phyloP scores from a whole-genome alignment of 371 early-diverging fungal genomes.

The Syncephalastrum racemosum region DNA sequence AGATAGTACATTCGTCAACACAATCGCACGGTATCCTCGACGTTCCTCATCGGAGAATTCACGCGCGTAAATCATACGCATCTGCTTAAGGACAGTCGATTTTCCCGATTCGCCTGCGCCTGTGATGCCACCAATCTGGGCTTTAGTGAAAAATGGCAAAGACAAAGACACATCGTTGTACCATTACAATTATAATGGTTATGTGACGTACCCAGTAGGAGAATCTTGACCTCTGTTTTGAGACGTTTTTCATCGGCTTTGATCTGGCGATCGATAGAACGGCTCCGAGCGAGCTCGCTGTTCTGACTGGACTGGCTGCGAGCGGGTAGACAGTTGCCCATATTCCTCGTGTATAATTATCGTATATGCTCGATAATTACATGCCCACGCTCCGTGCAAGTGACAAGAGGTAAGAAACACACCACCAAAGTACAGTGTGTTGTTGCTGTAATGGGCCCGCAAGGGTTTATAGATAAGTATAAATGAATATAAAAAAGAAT shows the following conservation, averaged over 20 bases:
- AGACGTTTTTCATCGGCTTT: constrained; percentile 65
- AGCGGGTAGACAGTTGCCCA: no score
- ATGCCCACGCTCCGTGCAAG: no score
- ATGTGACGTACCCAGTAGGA: constrained; percentile 61
- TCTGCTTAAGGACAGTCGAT: constrained; percentile 92
- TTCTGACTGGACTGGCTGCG: no score
- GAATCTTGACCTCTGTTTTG: constrained; percentile 81
- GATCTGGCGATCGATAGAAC: constrained; percentile 67
- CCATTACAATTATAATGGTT: no score
- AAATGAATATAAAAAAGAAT: no score
- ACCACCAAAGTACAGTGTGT: no score
- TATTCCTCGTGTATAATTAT: no score
- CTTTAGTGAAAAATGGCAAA: neutral
- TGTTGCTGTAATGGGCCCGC: no score
- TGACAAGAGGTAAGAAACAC: no score
- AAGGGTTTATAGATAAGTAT: no score
- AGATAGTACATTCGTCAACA: constrained; percentile 81
- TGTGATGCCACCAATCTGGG: constrained; percentile 17
- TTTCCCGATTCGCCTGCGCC: constrained; percentile 97
- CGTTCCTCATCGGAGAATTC: constrained; percentile 85
- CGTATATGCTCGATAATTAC: no score
- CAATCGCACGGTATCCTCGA: constrained; percentile 79
- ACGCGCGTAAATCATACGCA: constrained; percentile 88
- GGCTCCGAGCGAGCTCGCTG: constrained; percentile 5
- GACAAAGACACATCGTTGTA: no score